These are phyloP conservation scores for Lanmaoa rubissima DNA, from an alignment of 768 basidiomycete genomes.

Conservation along the genomic window DNA sequence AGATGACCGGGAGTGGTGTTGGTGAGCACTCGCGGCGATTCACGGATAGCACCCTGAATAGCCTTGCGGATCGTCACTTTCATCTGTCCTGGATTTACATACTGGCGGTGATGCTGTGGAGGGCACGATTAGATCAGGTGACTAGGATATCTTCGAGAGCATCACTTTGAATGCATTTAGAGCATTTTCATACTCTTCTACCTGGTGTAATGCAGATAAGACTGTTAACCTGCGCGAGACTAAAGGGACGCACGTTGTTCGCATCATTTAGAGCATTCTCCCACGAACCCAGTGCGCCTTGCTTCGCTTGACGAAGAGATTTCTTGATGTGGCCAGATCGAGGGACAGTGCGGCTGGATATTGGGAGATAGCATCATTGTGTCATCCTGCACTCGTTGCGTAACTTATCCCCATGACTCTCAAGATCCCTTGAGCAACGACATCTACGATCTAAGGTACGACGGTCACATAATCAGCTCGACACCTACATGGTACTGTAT, in stretches of 20 bases:
- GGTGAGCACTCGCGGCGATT: conserved; percentile 5
- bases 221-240: neutral
- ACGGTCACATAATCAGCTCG: neutral
- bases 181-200: neutral
- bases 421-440: neutral
- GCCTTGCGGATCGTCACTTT: neutral
- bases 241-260: neutral
- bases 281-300: neutral
- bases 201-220: too few relatives aligned
- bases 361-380: neutral
- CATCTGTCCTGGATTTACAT: neutral
- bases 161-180: neutral
- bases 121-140: neutral
- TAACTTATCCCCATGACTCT: neutral
- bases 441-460: neutral
- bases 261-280: conserved; percentile 2
- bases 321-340: neutral
- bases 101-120: neutral
- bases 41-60: neutral
- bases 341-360: conserved; percentile 5
- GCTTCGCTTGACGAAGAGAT: conserved; percentile 7
- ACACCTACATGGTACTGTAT: too few relatives aligned
- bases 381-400: neutral
- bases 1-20: conserved; percentile 7
- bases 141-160: conserved; percentile 2